Evolutionary conservation across 129 eudicot genomes (phyloP), one percentile per base, ranked within the genome.

Genomic region (Solidago caesia): DNA sequence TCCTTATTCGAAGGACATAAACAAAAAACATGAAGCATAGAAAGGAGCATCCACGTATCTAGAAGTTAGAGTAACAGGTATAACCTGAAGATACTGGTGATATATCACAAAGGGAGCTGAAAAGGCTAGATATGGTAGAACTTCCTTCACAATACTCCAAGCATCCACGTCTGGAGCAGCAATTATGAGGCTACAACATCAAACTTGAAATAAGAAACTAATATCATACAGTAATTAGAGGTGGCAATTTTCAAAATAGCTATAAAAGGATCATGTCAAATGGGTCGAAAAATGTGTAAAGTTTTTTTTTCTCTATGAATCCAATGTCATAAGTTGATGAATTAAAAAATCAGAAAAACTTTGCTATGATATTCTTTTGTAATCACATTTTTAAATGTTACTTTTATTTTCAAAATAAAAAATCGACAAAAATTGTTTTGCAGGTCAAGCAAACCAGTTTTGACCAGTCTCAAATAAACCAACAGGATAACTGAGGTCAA

Each of bases 91-190:
- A 73, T 90, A 88, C 78, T 88, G 98, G 64, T 90, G 98, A 78
- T 94, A 94, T 72, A 94, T 84, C 8, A 85, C 98, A 81, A 94
- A 90, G 8, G 98, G 96, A 25, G 98, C 98, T 7, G 98, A 94
- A 84, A 64, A 88, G 13, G 98, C 80, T 51, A 94, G 56, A 82
- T 88, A 89, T 3, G 98, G 93, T 26, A 94, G 70, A 14, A 90
- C 85, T 80, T 94, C 96, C 80, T 88, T 91, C 5, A 83, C 81
- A 63, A 90, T 88, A 75, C 81, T 77, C 97, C 98, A 94, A 56
- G 91, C 87, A 85, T 94, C 98, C 83, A 76, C 64, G 3, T 88
- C 87, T 10, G 98, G 97, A 64, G 96, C 91, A 33, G 98, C 97
- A 21, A 94, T 81, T 73, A 94, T 80, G 67, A 94, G 85, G 83